Evolutionary conservation across 2,329 filamentous ascomycete genomes (phyloP).

Genomic region (Ophiocordyceps camponoti-rufipedis): DNA sequence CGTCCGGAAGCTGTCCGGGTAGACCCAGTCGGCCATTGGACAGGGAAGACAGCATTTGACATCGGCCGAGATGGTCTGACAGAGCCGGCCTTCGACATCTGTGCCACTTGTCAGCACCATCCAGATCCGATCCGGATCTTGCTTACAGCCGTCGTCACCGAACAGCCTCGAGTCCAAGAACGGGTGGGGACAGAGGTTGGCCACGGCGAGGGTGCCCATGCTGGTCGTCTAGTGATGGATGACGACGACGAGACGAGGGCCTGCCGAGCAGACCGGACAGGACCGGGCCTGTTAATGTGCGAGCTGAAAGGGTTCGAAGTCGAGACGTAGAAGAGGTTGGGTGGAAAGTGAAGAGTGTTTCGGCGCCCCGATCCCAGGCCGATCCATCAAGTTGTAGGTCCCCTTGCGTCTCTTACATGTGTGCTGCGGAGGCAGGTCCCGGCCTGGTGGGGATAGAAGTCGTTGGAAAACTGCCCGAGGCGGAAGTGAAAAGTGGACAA

Average conservation of each 20-base stretch:
- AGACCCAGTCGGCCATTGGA: conserved; percentile 63
- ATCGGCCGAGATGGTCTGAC: conserved; percentile 26
- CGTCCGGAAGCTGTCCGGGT: conserved; percentile 38
- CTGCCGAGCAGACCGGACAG: neutral
- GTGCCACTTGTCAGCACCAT: conserved; percentile 2
- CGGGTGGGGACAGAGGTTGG: conserved; percentile 41
- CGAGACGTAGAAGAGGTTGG: no score
- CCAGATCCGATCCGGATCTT: neutral
- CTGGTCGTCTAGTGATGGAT: neutral
- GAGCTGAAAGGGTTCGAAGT: no score
- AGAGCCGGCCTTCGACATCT: conserved; percentile 40
- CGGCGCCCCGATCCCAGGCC: neutral
- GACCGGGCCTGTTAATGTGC: no score
- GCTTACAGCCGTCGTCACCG: conserved; percentile 46
- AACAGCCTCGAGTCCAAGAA: conserved; percentile 50
- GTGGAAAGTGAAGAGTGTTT: neutral
- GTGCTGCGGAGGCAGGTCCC: neutral
- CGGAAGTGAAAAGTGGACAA: neutral
- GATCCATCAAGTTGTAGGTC: neutral
- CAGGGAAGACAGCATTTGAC: conserved; percentile 76
- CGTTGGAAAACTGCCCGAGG: neutral
- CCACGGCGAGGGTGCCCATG: conserved; percentile 20
- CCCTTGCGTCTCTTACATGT: neutral
- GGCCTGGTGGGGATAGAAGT: neutral
- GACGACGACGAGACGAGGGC: neutral